Base-by-base conservation (phyloP, 148 eudicot species). In the Silene conica region DNA sequence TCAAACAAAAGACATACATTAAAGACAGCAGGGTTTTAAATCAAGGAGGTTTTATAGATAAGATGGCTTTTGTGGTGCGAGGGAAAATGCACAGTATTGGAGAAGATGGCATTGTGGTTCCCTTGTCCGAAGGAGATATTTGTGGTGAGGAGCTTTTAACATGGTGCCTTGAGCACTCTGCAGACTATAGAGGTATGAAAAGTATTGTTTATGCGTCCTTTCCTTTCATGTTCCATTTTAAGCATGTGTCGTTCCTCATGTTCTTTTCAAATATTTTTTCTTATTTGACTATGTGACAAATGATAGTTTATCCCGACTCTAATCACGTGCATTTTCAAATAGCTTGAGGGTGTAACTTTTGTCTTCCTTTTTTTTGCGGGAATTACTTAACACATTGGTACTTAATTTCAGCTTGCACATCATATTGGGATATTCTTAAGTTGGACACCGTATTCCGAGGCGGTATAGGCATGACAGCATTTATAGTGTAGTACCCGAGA, bases 71-170 rank as follows among this genome's bases (percentile, higher is more conserved):
- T 57, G 83, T 92, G 70, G 91, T 92, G 31, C 84, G 94, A 20
- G 97, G 97, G 19, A 85, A 84, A 73, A 76, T 92, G 87, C 86
- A 88, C 80, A 92, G 94, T 73, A 70, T 84, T 69, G 89, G 89
- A 72, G 86, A 84, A 70, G 89, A 87, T 56, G 82, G 79, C 23
- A 80, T 77, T 21, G 48, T 43, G 69, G 81, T 81, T 69, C 80
- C 80, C 20, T 74, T 87, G 79, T 80, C 78, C 12, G 91, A 92
- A 81, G 94, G 89, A 38, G 89, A 80, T 73, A 86, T 80, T 63
- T 89, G 95, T 77, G 97, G 95, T 0, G 95, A 92, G 80, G 95
- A 89, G 80, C 94, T 92, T 77, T 83, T 92, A 11, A 86, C 76
- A 61, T 86, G 92, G 92, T 89, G 86, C 85, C 97, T 92, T 60